These are phyloP conservation scores for Ustilago xerochloae DNA, from an alignment of 1,284 basidiomycete species.

Conservation along the genomic window DNA sequence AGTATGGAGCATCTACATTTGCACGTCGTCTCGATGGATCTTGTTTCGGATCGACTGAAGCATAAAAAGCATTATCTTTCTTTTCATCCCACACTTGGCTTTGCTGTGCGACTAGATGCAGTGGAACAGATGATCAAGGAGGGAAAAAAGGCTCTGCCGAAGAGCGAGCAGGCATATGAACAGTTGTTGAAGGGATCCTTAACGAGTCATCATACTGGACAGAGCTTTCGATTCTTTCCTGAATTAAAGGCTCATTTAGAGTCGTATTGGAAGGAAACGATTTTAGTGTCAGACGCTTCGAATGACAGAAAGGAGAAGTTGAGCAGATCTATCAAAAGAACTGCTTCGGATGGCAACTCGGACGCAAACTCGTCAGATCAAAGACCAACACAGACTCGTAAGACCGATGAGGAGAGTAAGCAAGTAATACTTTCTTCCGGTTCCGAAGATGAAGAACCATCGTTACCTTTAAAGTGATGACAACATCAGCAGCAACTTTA, in stretches of 20 bases:
- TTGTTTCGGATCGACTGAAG: conserved; percentile 81
- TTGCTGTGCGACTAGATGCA: conserved; percentile 82
- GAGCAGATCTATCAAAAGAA: not conserved
- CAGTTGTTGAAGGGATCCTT: conserved; percentile 35
- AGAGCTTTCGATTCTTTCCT: conserved; percentile 18
- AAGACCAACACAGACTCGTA: conserved; percentile 9
- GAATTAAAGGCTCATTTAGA: conserved; percentile 44
- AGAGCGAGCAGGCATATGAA: conserved; percentile 29
- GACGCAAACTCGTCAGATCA: not conserved
- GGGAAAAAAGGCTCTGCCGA: conserved; percentile 11
- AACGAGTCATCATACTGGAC: conserved; percentile 23
- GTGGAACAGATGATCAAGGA: conserved; percentile 13
- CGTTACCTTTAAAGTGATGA: conserved; percentile 11
- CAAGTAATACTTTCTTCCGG: not conserved
- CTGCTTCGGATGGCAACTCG: not conserved
- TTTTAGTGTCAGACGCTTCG: not conserved
- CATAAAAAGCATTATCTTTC: conserved; percentile 90
- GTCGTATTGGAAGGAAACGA: conserved; percentile 16
- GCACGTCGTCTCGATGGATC: conserved; percentile 79
- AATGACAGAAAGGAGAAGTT: not conserved
- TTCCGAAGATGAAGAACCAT: conserved; percentile 31
- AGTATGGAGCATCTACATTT: conserved; percentile 70
- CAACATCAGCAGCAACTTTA: not conserved
- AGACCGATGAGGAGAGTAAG: not conserved
- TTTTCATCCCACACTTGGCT: conserved; percentile 86